Conservation (phyloP, 2,329 filamentous ascomycete species). For the Paecilomyces fulvus region DNA sequence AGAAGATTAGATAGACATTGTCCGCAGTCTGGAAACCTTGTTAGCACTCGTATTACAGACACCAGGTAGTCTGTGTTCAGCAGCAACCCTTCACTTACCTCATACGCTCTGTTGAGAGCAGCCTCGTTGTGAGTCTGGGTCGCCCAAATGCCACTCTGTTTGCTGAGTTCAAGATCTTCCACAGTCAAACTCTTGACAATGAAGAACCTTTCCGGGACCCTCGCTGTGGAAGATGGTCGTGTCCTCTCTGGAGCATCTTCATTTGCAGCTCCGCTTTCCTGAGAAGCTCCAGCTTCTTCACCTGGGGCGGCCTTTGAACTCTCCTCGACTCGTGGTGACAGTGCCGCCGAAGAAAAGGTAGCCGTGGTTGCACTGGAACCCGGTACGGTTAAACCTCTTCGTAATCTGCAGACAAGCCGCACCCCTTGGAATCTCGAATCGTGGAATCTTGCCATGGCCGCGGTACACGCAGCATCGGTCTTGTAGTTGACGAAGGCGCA, state of each 20-base stretch:
- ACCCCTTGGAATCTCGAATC: conserved; percentile 84
- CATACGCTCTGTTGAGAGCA: conserved; percentile 71
- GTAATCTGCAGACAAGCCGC: conserved; percentile 73
- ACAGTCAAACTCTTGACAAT: conserved; percentile 87
- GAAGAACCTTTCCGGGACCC: conserved; percentile 69
- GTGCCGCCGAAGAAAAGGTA: conserved; percentile 40
- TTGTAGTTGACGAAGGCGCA: conserved; percentile 96
- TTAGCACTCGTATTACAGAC: not conserved
- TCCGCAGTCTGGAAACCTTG: conserved; percentile 54
- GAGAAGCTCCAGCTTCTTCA: conserved; percentile 8
- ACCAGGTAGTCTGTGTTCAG: not conserved
- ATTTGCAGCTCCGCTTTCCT: conserved; percentile 3
- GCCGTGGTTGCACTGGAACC: conserved; percentile 18
- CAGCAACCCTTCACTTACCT: conserved; percentile 45
- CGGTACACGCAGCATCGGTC: conserved; percentile 64
- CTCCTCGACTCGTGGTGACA: conserved; percentile 30
- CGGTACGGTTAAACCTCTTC: conserved; percentile 45
- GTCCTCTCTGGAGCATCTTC: conserved; percentile 10
- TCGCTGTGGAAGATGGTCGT: conserved; percentile 15
- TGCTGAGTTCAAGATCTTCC: conserved; percentile 81
- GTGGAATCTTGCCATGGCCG: conserved; percentile 76
- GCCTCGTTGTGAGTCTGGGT: conserved; percentile 91
- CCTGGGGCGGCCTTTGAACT: conserved; percentile 4
- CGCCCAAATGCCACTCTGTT: conserved; percentile 83
- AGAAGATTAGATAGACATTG: conserved; percentile 87